phyloP scores from a whole-genome alignment of 2,329 filamentous ascomycete genomes.

The Bipolaris bicolor region DNA sequence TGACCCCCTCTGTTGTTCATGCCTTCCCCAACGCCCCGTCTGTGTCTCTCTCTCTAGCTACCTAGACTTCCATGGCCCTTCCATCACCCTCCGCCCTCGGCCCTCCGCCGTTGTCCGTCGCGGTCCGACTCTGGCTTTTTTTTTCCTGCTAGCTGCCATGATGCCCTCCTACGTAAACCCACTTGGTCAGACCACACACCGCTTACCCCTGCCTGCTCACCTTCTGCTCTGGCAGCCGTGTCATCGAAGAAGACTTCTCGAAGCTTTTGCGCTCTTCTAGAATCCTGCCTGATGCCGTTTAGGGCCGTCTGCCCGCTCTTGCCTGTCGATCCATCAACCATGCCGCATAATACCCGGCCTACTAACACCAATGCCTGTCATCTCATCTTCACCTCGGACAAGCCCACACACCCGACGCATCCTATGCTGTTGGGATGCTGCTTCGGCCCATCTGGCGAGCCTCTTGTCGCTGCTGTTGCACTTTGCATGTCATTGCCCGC shows the following conservation, averaged over 20 bases:
- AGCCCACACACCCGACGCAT: conserved; percentile 15
- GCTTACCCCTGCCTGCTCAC: conserved; percentile 1
- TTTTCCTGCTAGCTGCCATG: conserved; percentile 33
- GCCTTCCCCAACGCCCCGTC: background rate
- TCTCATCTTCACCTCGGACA: conserved; percentile 17
- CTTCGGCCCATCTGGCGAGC: conserved; percentile 14
- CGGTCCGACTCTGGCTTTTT: conserved; percentile 2
- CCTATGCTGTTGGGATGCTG: conserved; percentile 24
- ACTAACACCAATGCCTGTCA: conserved; percentile 15
- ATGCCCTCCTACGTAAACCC: conserved; percentile 10
- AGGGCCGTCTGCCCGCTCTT: conserved; percentile 26
- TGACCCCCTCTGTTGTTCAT: background rate
- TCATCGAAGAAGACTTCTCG: conserved; percentile 26
- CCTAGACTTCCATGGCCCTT: background rate
- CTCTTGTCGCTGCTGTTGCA: conserved; percentile 6
- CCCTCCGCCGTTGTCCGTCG: background rate
- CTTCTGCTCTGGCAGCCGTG: conserved; percentile 18
- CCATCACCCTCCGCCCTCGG: background rate
- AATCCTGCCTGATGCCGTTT: conserved; percentile 37
- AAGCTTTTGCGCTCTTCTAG: conserved; percentile 38
- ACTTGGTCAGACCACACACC: conserved; percentile 16
- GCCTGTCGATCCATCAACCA: conserved; percentile 32
- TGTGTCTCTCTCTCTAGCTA: no score
- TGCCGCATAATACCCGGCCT: conserved; percentile 23
- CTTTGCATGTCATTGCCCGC: conserved; percentile 15